Conservation (phyloP, 176 grass and related monocot genomes). For the Chloris gayana region DNA sequence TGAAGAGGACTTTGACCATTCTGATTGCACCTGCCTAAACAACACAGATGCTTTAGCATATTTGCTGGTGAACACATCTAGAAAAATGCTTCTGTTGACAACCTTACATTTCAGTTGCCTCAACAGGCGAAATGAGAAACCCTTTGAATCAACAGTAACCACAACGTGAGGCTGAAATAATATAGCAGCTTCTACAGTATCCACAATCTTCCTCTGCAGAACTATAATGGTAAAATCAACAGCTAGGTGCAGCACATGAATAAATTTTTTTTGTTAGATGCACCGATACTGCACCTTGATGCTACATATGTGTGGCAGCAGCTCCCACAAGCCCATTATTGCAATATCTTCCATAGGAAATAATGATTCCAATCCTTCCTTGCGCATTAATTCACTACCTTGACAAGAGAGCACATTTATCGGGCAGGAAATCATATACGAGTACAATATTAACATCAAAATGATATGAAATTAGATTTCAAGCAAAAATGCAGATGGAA, state of each 20-base stretch:
- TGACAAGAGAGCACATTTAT: slow-evolving; percentile 14
- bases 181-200: slow-evolving; percentile 62
- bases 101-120: slow-evolving; percentile 70
- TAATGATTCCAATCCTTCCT: slow-evolving; percentile 71
- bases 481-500: slow-evolving; percentile 7
- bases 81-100: slow-evolving; percentile 15
- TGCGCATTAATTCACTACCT: slow-evolving; percentile 69
- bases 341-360: slow-evolving; percentile 97
- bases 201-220: slow-evolving; percentile 65
- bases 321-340: slow-evolving; percentile 96
- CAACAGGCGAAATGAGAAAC: slow-evolving; percentile 86
- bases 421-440: slow-evolving; percentile 1
- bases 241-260: slow-evolving; percentile 20
- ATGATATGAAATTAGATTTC: slow-evolving; percentile 4
- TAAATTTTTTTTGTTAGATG: slow-evolving; percentile 33
- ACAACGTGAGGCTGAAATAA: slow-evolving; percentile 83
- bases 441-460: slow-evolving; percentile 19
- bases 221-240: slow-evolving; percentile 28
- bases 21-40: slow-evolving; percentile 54
- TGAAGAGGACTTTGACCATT: slow-evolving; percentile 50
- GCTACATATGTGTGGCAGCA: slow-evolving; percentile 74
- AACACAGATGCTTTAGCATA: slow-evolving; percentile 39
- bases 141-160: slow-evolving; percentile 92
- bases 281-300: slow-evolving; percentile 63
- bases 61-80: slow-evolving; percentile 15